Evolutionary conservation across 1,284 basidiomycete genomes (phyloP), one percentile per base, ranked within the genome.

Genomic region (Kalmanozyma brasiliensis): DNA sequence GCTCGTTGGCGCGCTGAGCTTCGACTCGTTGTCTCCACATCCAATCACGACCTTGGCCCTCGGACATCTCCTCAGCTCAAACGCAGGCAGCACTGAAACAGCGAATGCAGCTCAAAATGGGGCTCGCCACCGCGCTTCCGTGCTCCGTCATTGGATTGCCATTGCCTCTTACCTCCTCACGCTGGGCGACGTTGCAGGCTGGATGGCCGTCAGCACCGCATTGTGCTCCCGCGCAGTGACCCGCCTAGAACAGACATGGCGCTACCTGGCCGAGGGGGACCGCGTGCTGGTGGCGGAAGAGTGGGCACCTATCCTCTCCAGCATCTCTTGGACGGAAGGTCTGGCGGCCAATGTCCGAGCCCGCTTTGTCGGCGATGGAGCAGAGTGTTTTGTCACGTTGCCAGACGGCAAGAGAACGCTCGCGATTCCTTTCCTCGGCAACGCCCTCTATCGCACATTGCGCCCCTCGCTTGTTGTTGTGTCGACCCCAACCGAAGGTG

Each of bases 91-190:
- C 6, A 32, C 48, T 44, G 72, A 65, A 22, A 35, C 60, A 26
- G 29, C 47, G 34, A 66, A 34, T 47, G 58, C 16, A 37, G 56
- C 36, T 44, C 49, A 70, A 48, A 40, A 55, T 30, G 59, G 57
- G 19, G 64, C 69, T 24, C 57, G 68, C 20, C 57, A 73, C 30
- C 76, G 78, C 22, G 80, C 75, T 14, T 57, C 67, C 7, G 52
- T 82, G 19, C 66, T 82, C 24, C 66, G 73, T 24, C 80, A 81
- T 35, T 82, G 80, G 80, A 76, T 78, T 32, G 71, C 73, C 23
- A 52, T 81, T 44, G 77, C 68, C n/a, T 68, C 61, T 8, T 73
- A 63, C 37, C 59, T 79, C 8, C 62, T 73, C 23, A 61, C 49
- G 3, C 47, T 70, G 5, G 67, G 72, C 17, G 78, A 81, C 38